phyloP scores from a whole-genome alignment of 2,329 filamentous ascomycete genomes.

The Elsinoe ampelina region DNA sequence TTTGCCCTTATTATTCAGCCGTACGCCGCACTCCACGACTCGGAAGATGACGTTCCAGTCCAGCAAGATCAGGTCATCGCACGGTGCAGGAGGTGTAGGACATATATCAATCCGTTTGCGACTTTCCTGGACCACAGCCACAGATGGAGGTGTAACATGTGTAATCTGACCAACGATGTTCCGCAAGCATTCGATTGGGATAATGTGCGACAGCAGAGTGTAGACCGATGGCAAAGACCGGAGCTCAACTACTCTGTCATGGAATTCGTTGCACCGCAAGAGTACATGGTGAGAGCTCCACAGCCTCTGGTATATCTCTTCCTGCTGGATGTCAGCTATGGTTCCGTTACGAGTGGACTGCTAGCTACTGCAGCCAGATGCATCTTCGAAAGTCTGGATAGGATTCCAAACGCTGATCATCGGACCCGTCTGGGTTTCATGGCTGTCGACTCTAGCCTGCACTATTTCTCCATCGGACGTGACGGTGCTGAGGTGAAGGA shows the following conservation, averaged over 20 bases:
- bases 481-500: slow-evolving; percentile 78
- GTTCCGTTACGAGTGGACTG: slow-evolving; percentile 79
- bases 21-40: slow-evolving; percentile 84
- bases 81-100: slow-evolving; percentile 86
- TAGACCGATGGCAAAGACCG: slow-evolving; percentile 83
- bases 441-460: slow-evolving; percentile 84
- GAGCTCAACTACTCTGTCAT: slow-evolving; percentile 96
- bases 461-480: slow-evolving; percentile 91
- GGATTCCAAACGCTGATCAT: slow-evolving; percentile 96
- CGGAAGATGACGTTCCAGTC: slow-evolving; percentile 81
- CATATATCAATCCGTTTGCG: slow-evolving; percentile 96
- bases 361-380: slow-evolving; percentile 86
- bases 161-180: slow-evolving; percentile 95
- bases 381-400: slow-evolving; percentile 86
- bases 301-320: slow-evolving; percentile 94
- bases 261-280: slow-evolving; percentile 94
- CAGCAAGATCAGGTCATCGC: slow-evolving; percentile 97
- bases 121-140: slow-evolving; percentile 95
- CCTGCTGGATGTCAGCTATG: slow-evolving; percentile 87
- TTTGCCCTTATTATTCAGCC: slow-evolving; percentile 95
- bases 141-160: slow-evolving; percentile 99
- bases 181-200: slow-evolving; percentile 99
- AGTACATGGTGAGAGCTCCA: slow-evolving; percentile 97
- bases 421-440: slow-evolving; percentile 90
- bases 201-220: slow-evolving; percentile 76